A percentile compares a stretch with the other conserved stretches of the same genome.
Evolutionary conservation across 768 basidiomycete species (phyloP).

Genomic region (Trametes punicea): DNA sequence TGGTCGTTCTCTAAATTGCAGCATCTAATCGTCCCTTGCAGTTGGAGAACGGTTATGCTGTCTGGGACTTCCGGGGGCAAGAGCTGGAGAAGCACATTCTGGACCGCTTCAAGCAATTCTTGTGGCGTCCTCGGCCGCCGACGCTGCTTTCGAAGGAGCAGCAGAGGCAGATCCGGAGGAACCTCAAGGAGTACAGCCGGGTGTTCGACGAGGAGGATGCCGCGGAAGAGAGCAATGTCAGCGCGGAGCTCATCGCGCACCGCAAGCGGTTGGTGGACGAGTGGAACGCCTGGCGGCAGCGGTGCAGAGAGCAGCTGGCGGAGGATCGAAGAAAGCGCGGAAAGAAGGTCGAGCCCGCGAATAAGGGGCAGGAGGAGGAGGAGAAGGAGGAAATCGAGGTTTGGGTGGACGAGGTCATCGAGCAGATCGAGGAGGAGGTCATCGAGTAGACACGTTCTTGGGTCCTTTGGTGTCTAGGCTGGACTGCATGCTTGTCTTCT

Average conservation of each 20-base stretch:
- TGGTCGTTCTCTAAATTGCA: neutral
- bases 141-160: conserved; percentile 85
- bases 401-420: conserved; percentile 90
- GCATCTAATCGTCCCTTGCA: conserved; percentile 30
- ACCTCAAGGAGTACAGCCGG: conserved; percentile 87
- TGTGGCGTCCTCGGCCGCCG: conserved; percentile 96
- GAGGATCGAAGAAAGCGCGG: conserved; percentile 47
- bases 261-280: conserved; percentile 93
- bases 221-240: conserved; percentile 90
- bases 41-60: conserved; percentile 94
- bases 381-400: conserved; percentile 90
- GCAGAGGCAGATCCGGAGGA: conserved; percentile 81
- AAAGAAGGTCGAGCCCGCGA: conserved; percentile 34
- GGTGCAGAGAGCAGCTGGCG: conserved; percentile 62
- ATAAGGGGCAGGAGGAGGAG: conserved; percentile 41
- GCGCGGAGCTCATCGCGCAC: conserved; percentile 87
- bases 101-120: conserved; percentile 97
- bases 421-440: conserved; percentile 84
- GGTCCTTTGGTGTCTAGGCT: neutral
- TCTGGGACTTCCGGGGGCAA: conserved; percentile 99
- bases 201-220: conserved; percentile 97
- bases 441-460: conserved; percentile 38
- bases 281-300: conserved; percentile 95
- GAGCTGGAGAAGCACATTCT: conserved; percentile 85
- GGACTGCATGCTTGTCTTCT: conserved; percentile 3